A percentile compares a stretch with the other conserved stretches of the same genome.
These are phyloP conservation scores for Erythrophleum ivorense DNA, from an alignment of 331 rosid species.

Conservation along the genomic window DNA sequence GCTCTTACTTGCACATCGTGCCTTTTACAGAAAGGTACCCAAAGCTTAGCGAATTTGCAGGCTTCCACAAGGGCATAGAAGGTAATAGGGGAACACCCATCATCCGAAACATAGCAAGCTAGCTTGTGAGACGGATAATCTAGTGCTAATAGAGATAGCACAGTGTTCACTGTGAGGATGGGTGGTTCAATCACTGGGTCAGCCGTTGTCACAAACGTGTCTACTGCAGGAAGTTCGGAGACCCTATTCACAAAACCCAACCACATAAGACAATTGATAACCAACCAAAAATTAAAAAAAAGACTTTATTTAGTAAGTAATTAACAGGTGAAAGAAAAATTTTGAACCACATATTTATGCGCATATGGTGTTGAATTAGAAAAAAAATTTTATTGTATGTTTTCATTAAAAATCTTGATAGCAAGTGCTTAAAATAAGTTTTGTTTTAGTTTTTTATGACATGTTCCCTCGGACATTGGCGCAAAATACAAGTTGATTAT, in stretches of 20 bases:
- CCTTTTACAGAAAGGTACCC: slow-evolving; percentile 80
- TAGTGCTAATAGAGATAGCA: slow-evolving; percentile 72
- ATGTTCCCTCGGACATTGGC: too few species aligned
- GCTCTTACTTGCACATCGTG: slow-evolving; percentile 59
- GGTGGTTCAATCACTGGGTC: slow-evolving; percentile 73
- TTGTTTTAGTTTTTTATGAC: too few species aligned
- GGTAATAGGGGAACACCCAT: slow-evolving; percentile 66
- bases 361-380: too few species aligned
- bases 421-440: too few species aligned
- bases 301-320: too few species aligned
- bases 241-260: slow-evolving; percentile 31
- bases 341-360: too few species aligned
- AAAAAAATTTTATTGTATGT: too few species aligned
- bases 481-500: too few species aligned
- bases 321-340: too few species aligned
- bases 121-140: slow-evolving; percentile 77
- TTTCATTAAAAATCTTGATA: too few species aligned
- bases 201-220: slow-evolving; percentile 81
- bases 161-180: slow-evolving; percentile 69
- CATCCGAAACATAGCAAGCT: slow-evolving; percentile 89
- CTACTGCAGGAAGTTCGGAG: slow-evolving; percentile 59
- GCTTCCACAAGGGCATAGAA: slow-evolving; percentile 67
- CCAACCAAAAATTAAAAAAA: too few species aligned
- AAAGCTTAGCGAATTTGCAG: slow-evolving; percentile 58
- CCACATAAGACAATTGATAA: background rate